Evolutionary conservation across 2,329 filamentous ascomycete genomes (phyloP).

Genomic region (Fusarium staphyleae): DNA sequence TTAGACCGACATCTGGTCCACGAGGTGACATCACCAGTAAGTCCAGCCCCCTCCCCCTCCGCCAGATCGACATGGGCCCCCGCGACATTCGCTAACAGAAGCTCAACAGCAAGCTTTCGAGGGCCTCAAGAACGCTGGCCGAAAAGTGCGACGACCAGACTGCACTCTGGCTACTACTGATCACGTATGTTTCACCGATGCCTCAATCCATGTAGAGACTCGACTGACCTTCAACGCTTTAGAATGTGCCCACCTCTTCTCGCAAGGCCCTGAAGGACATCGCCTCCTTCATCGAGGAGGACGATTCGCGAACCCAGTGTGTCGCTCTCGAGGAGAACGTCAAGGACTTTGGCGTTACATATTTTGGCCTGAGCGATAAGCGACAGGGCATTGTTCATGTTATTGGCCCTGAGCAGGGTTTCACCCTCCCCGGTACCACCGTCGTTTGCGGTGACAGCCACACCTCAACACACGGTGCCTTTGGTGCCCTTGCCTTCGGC

Average conservation of each 20-base stretch:
- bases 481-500: conserved; percentile 92
- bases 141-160: conserved; percentile 90
- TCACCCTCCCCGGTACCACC: conserved; percentile 95
- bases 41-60: conserved; percentile 42
- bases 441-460: conserved; percentile 98
- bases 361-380: conserved; percentile 96
- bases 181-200: conserved; percentile 70
- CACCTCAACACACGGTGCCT: conserved; percentile 97
- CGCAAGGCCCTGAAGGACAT: conserved; percentile 95
- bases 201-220: neutral
- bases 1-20: conserved; percentile 93
- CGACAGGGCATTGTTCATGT: conserved; percentile 98
- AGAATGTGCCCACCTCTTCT: conserved; percentile 94
- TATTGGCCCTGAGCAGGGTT: conserved; percentile 97
- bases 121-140: conserved; percentile 86
- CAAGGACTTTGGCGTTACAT: conserved; percentile 93
- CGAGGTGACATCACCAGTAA: conserved; percentile 94
- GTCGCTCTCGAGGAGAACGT: conserved; percentile 97
- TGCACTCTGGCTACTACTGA: conserved; percentile 97
- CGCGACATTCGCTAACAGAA: conserved; percentile 24
- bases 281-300: conserved; percentile 91
- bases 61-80: conserved; percentile 6
- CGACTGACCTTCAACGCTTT: conserved; percentile 25
- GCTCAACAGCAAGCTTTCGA: conserved; percentile 87
- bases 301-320: conserved; percentile 92